These are phyloP conservation scores for Ganoderma multipileum DNA, from an alignment of 1,284 basidiomycete genomes.

Conservation along the genomic window DNA sequence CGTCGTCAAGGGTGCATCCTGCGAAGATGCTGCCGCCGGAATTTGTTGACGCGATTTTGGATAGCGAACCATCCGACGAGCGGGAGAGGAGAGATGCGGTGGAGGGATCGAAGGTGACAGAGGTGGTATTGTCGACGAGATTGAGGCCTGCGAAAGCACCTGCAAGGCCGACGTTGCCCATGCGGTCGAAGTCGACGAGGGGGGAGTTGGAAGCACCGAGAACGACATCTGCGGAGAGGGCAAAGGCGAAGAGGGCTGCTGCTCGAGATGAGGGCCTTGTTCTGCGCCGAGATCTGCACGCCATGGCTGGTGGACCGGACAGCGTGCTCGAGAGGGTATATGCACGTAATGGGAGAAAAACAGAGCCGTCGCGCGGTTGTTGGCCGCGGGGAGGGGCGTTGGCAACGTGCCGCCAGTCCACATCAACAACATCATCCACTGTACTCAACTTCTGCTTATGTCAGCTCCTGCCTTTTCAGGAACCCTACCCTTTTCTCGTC, in stretches of 20 bases:
- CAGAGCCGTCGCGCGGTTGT: constrained; percentile 17
- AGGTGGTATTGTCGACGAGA: constrained; percentile 66
- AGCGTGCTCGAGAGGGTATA: constrained; percentile 34
- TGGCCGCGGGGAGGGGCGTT: constrained; percentile 21
- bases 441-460: constrained; percentile 24
- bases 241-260: constrained; percentile 27
- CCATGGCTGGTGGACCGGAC: constrained; percentile 28
- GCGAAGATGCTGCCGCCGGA: constrained; percentile 70
- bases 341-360: constrained; percentile 26
- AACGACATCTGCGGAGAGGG: constrained; percentile 45
- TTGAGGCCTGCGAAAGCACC: constrained; percentile 89
- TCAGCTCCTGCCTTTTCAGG: constrained; percentile 15
- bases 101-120: constrained; percentile 68
- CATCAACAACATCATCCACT: constrained; percentile 15
- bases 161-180: constrained; percentile 88
- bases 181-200: constrained; percentile 87
- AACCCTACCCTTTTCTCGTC: constrained; percentile 3
- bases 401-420: constrained; percentile 19
- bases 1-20: constrained; percentile 67
- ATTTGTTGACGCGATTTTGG: constrained; percentile 72
- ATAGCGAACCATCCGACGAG: constrained; percentile 65
- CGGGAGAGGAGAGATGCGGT: constrained; percentile 77
- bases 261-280: constrained; percentile 11
- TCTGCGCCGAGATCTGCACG: constrained; percentile 28
- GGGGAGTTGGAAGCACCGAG: constrained; percentile 64